phyloP scores from a whole-genome alignment of 371 early-diverging fungal species.

The Saksenaea vasiformis region DNA sequence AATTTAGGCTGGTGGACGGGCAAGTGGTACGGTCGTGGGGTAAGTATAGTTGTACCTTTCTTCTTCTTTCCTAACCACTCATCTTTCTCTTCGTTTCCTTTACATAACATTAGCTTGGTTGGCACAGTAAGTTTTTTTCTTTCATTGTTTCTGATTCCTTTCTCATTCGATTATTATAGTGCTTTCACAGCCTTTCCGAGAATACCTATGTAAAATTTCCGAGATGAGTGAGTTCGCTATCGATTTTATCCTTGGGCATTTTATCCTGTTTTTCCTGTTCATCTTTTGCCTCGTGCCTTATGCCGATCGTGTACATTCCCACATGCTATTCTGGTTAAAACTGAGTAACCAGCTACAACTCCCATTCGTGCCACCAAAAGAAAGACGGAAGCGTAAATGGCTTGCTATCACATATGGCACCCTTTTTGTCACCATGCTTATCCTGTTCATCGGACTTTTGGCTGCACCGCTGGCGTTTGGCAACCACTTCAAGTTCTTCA shows the following conservation, averaged over 20 bases:
- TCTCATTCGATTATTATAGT: not conserved
- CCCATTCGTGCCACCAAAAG: conserved; percentile 74
- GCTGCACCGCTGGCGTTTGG: conserved; percentile 61
- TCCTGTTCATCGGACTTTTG: conserved; percentile 61
- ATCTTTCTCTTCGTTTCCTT: not conserved
- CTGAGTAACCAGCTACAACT: conserved; percentile 78
- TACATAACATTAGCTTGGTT: conserved; percentile 64
- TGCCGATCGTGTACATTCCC: conserved; percentile 78
- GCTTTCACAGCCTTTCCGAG: conserved; percentile 39
- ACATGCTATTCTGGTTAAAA: conserved; percentile 82
- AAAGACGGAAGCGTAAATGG: conserved; percentile 60
- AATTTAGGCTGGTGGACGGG: conserved; percentile 92
- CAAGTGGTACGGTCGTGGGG: conserved; percentile 75
- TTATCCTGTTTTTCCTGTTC: conserved; percentile 72
- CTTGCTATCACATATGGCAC: conserved; percentile 70
- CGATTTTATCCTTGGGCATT: conserved; percentile 80
- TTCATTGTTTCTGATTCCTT: not conserved
- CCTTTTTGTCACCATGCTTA: conserved; percentile 64
- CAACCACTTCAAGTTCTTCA: conserved; percentile 22
- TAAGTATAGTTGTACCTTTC: conserved; percentile 19
- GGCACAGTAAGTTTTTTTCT: conserved; percentile 27
- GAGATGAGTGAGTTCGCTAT: conserved; percentile 85
- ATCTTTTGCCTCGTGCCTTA: conserved; percentile 74
- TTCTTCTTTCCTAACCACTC: not conserved
- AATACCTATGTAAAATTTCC: conserved; percentile 84